Percentiles rank a stretch among this genome's conserved stretches.
Conservation (phyloP, 805 yeast species). For the Starmerella gropengiesseri region DNA sequence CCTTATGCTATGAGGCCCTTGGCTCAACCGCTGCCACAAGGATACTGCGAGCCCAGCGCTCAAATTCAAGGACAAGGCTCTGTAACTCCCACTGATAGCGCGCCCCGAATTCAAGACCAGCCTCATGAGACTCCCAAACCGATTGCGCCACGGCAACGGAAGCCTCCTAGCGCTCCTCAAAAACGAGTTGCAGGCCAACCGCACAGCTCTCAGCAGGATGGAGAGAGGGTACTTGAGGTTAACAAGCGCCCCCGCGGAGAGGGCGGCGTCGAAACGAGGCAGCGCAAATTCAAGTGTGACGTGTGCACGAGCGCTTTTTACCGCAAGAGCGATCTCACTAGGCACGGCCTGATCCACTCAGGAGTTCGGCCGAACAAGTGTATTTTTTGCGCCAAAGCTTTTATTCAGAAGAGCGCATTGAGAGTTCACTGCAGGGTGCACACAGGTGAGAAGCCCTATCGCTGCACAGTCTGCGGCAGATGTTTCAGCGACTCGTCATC, state of each 20-base stretch:
- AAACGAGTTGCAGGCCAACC: too few species aligned
- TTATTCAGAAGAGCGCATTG: constrained; percentile 72
- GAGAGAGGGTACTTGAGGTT: neutral
- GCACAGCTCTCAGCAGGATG: neutral
- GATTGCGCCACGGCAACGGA: too few species aligned
- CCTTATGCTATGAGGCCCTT: too few species aligned
- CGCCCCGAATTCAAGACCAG: too few species aligned
- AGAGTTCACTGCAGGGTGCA: constrained; percentile 73
- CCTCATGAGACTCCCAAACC: too few species aligned
- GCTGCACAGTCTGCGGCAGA: constrained; percentile 36
- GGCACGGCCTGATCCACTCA: constrained; percentile 63
- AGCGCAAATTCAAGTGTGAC: constrained; percentile 26
- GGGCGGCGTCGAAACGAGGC: constrained; percentile 11
- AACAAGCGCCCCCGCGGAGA: neutral
- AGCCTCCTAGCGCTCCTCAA: too few species aligned
- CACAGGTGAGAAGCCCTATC: constrained; percentile 65
- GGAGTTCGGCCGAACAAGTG: constrained; percentile 34
- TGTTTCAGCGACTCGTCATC: constrained; percentile 32
- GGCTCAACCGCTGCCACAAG: too few species aligned
- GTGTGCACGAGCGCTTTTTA: constrained; percentile 57
- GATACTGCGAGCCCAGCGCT: too few species aligned
- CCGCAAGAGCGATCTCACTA: constrained; percentile 67
- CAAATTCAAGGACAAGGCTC: too few species aligned
- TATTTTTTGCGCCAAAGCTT: constrained; percentile 58
- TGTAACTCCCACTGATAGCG: too few species aligned